These are phyloP conservation scores for Sechiopsis laciniata DNA, from an alignment of 306 rosid genomes.

Conservation along the genomic window DNA sequence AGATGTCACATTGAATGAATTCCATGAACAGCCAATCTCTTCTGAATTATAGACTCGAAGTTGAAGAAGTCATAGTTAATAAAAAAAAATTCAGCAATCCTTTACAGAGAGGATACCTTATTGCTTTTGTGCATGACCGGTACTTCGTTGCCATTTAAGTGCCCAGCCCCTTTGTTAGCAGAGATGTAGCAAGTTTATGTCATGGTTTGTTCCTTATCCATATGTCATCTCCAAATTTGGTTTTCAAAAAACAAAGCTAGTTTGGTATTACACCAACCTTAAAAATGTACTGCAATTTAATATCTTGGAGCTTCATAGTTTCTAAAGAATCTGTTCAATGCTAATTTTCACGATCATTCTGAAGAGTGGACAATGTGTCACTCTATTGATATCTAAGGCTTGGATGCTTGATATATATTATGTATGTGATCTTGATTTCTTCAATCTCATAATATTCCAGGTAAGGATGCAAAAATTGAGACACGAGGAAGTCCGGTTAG, in stretches of 20 bases:
- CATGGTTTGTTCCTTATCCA: too few species aligned
- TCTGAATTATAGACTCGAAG: not conserved
- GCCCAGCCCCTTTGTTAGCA: too few species aligned
- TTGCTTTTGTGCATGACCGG: not conserved
- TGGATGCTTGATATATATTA: not conserved
- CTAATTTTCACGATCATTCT: not conserved
- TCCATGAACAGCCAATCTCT: not conserved
- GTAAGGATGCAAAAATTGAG: conserved; percentile 56
- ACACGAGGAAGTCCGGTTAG: conserved; percentile 33
- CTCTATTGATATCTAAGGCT: not conserved
- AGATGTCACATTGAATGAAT: not conserved
- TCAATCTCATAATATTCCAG: conserved; percentile 27
- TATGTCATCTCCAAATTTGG: too few species aligned
- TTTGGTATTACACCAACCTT: not conserved
- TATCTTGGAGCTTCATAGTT: not conserved
- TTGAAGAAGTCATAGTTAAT: not conserved
- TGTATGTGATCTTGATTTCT: not conserved
- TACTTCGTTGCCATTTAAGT: too few species aligned
- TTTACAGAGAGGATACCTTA: not conserved
- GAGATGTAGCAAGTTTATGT: too few species aligned
- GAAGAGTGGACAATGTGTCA: not conserved
- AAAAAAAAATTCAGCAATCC: too few species aligned
- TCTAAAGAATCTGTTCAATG: not conserved
- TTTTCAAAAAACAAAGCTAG: not conserved
- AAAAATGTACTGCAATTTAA: not conserved